phyloP scores from a whole-genome alignment of 2,329 filamentous ascomycete genomes.

The Aspergillus flavus region DNA sequence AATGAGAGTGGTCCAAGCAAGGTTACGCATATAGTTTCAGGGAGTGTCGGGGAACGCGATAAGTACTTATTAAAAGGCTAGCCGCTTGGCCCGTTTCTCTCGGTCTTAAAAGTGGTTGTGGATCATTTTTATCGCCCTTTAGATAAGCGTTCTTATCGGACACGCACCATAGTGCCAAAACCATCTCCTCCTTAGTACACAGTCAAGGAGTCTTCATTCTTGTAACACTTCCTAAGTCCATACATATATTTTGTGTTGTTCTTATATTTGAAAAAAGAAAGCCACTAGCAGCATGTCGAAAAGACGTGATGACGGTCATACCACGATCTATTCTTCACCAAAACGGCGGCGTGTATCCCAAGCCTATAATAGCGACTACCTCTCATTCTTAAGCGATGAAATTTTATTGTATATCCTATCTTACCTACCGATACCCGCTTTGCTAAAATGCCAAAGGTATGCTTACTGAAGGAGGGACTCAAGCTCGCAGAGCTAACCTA shows the following conservation, averaged over 20 bases:
- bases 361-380: constrained; percentile 53
- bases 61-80: not conserved
- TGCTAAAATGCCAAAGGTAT: constrained; percentile 67
- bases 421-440: constrained; percentile 68
- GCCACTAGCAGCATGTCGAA: constrained; percentile 35
- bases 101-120: too few relatives aligned
- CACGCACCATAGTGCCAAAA: not conserved
- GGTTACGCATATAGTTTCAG: not conserved
- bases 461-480: not conserved
- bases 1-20: constrained; percentile 3
- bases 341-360: constrained; percentile 49
- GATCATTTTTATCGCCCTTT: not conserved
- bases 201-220: not conserved
- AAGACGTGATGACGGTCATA: constrained; percentile 25
- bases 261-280: not conserved
- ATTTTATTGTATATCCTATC: constrained; percentile 82
- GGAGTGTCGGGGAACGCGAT: not conserved
- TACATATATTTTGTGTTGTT: not conserved
- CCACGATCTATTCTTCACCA: constrained; percentile 23
- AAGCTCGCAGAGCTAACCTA: not conserved
- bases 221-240: not conserved
- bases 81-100: not conserved
- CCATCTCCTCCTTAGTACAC: not conserved
- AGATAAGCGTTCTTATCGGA: constrained; percentile 11
- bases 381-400: constrained; percentile 82